Evolutionary conservation across 139 green algal species (phyloP).

Genomic region (Mesotaenium endlicherianum): DNA sequence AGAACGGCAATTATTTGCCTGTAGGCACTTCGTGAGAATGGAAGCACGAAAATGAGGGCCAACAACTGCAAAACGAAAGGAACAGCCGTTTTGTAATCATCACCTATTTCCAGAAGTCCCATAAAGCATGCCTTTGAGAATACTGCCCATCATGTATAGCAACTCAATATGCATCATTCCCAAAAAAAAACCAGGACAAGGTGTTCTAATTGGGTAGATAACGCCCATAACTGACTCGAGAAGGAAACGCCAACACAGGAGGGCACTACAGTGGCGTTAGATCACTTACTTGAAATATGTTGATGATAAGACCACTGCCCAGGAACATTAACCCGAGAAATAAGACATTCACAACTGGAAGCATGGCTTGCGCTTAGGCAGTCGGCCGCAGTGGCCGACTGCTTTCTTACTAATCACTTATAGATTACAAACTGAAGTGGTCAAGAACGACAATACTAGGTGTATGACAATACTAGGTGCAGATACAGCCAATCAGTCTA

Average conservation of each 20-base stretch:
- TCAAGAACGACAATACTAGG: too few species aligned
- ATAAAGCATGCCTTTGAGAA: neutral
- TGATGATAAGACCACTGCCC: conserved; percentile 13
- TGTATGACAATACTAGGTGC: too few species aligned
- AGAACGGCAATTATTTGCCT: conserved; percentile 22
- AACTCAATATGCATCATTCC: neutral
- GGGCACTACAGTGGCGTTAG: too few species aligned
- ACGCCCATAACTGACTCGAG: neutral
- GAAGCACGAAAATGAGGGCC: conserved; percentile 18
- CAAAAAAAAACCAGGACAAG: neutral
- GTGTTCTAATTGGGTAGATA: neutral
- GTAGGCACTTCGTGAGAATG: conserved; percentile 23
- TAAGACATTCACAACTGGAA: neutral
- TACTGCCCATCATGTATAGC: neutral
- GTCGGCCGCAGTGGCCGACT: too few species aligned
- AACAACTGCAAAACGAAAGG: conserved; percentile 4
- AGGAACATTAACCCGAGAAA: conserved; percentile 25
- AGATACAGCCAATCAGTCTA: too few species aligned
- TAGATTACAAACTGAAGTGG: too few species aligned
- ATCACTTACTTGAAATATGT: conserved; percentile 15
- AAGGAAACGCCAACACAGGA: too few species aligned
- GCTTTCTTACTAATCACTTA: too few species aligned
- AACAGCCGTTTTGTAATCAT: neutral
- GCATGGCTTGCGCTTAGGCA: too few species aligned
- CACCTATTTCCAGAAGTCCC: neutral